Conservation (phyloP, 129 eudicot genomes). For the Arctium lappa region DNA sequence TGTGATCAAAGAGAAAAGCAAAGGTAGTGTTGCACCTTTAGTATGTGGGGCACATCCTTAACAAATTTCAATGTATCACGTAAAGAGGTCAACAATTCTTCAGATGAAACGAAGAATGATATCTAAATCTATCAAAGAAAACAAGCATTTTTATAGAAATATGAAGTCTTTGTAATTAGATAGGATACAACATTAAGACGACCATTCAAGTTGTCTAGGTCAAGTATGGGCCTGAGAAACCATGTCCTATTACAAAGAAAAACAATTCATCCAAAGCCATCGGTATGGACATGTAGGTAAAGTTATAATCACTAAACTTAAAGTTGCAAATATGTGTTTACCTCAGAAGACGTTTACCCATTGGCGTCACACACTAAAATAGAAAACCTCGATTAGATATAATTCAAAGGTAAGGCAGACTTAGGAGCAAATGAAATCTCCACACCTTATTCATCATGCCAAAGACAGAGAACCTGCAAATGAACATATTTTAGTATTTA, state of each 20-base stretch:
- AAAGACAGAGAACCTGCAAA: conserved; percentile 88
- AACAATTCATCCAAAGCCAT: conserved; percentile 21
- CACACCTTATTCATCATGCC: conserved; percentile 98
- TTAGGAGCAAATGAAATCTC: conserved; percentile 6
- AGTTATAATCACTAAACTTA: not conserved
- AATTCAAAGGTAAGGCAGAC: conserved; percentile 13
- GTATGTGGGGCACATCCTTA: conserved; percentile 85
- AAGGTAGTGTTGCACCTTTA: conserved; percentile 55
- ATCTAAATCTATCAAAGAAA: conserved; percentile 51
- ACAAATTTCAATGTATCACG: conserved; percentile 89
- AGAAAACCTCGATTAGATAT: conserved; percentile 8
- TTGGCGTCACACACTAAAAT: conserved; percentile 84
- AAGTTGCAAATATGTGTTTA: conserved; percentile 24
- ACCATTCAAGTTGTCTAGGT: conserved; percentile 61
- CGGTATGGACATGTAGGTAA: not conserved
- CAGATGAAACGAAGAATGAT: conserved; percentile 73
- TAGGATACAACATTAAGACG: conserved; percentile 94
- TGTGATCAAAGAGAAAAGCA: conserved; percentile 12
- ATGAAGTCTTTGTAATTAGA: not conserved
- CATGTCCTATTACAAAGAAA: conserved; percentile 55
- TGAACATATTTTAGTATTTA: conserved; percentile 10
- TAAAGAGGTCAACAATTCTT: conserved; percentile 69
- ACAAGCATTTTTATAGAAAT: not conserved
- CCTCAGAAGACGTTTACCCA: conserved; percentile 94
- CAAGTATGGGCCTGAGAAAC: conserved; percentile 93